These are phyloP conservation scores for Ajuga chamaepitys DNA, from an alignment of 257 asterid genomes.

Conservation along the genomic window DNA sequence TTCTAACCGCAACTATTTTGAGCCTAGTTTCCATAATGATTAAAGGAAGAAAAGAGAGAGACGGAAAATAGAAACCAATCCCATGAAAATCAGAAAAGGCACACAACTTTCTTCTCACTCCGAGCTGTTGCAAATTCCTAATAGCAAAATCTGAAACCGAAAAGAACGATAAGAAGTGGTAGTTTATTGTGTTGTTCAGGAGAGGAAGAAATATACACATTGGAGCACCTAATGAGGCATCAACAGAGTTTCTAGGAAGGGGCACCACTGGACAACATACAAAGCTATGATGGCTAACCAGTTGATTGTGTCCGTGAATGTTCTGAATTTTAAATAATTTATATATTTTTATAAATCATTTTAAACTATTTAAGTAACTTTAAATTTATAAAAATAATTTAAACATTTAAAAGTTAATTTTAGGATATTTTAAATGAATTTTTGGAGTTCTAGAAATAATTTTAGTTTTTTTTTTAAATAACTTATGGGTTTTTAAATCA, in stretches of 20 bases:
- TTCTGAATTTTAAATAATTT: too few species aligned
- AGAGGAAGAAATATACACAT: conserved; percentile 55
- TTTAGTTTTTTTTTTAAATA: too few species aligned
- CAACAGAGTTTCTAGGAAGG: conserved; percentile 93
- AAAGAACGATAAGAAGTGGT: conserved; percentile 44
- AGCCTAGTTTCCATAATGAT: conserved; percentile 41
- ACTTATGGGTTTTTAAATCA: too few species aligned
- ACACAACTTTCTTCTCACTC: conserved; percentile 12
- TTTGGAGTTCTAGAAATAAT: too few species aligned
- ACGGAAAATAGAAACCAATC: conserved; percentile 17
- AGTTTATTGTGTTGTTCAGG: conserved; percentile 67
- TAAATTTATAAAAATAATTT: too few species aligned
- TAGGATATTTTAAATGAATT: too few species aligned
- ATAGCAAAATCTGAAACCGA: conserved; percentile 24
- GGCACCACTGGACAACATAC: conserved; percentile 96
- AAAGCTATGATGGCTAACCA: conserved; percentile 78
- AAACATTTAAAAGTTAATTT: too few species aligned
- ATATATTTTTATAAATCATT: too few species aligned
- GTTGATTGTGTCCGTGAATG: conserved; percentile 68
- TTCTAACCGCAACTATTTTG: conserved; percentile 44
- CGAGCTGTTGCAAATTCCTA: conserved; percentile 21
- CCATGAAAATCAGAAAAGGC: not conserved
- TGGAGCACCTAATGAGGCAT: conserved; percentile 85
- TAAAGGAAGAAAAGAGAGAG: conserved; percentile 33
- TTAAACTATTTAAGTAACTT: too few species aligned